Evolutionary conservation across 139 green algal genomes (phyloP).

Genomic region (Eudorina sp.): DNA sequence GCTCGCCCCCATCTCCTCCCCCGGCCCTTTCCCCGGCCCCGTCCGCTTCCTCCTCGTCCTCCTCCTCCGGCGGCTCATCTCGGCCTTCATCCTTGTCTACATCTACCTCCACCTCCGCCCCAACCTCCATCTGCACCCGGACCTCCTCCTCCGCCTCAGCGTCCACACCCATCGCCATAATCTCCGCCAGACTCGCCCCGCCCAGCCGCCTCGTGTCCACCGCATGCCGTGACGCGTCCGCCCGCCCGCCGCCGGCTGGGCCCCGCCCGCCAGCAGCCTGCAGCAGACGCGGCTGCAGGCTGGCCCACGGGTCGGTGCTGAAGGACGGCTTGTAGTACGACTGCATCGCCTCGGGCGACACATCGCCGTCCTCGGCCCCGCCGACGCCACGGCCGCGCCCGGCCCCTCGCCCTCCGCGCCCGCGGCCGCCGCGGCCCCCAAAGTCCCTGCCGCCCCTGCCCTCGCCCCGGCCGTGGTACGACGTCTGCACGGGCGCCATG

Average conservation of each 20-base stretch:
- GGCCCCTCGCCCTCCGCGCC: not conserved
- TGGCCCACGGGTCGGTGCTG: conserved; percentile 52
- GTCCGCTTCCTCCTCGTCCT: not conserved
- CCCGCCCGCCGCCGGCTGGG: no score
- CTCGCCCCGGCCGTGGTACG: not conserved
- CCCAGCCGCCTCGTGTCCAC: not conserved
- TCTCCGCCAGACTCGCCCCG: conserved; percentile 37
- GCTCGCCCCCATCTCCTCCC: no score
- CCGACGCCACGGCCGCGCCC: not conserved
- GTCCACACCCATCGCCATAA: conserved; percentile 8
- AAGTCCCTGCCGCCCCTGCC: no score
- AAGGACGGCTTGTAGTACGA: conserved; percentile 58
- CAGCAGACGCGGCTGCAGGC: not conserved
- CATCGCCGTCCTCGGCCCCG: conserved; percentile 23
- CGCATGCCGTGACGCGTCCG: not conserved
- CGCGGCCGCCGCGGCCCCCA: not conserved
- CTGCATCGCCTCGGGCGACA: not conserved
- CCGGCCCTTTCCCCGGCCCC: no score
- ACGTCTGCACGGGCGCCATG: not conserved
- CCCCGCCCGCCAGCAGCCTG: not conserved
- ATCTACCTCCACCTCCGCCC: not conserved
- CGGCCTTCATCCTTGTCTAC: not conserved
- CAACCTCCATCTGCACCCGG: not conserved
- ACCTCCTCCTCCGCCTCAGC: not conserved
- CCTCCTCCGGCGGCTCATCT: not conserved